A percentile compares a stretch with the other conserved stretches of the same genome.
phyloP scores from a whole-genome alignment of 208 protist genomes.

The Paratrypanosoma confusum region DNA sequence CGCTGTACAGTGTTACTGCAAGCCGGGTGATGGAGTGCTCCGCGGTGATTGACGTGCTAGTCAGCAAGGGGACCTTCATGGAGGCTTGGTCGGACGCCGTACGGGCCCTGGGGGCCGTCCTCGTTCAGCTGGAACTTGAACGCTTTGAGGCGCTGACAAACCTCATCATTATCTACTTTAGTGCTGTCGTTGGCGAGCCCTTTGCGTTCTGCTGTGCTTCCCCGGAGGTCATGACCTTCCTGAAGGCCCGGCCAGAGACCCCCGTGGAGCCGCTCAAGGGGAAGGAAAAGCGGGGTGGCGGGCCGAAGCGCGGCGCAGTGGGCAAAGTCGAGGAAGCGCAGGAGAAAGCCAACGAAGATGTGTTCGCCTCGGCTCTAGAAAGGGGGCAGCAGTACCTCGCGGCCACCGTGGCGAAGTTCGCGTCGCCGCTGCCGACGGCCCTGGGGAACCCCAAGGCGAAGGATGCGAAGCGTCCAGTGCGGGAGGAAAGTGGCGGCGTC shows the following conservation, averaged over 20 bases:
- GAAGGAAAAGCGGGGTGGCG: conserved; percentile 36
- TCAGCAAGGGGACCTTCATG: conserved; percentile 36
- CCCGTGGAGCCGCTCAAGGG: conserved; percentile 9
- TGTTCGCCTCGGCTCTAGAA: conserved; percentile 33
- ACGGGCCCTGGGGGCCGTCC: conserved; percentile 34
- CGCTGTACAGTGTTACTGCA: conserved; percentile 4
- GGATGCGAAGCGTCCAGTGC: too few relatives aligned
- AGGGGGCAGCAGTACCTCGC: too few relatives aligned
- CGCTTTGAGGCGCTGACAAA: conserved; percentile 44
- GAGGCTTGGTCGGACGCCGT: conserved; percentile 50
- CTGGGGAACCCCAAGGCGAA: conserved; percentile 22
- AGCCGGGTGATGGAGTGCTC: conserved; percentile 19
- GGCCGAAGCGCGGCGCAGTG: conserved; percentile 25
- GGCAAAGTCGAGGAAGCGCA: conserved; percentile 25
- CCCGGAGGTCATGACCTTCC: conserved; percentile 20
- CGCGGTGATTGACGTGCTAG: conserved; percentile 36
- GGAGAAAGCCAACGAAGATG: conserved; percentile 40
- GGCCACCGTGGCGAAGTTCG: conserved; percentile 13
- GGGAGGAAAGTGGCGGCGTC: conserved; percentile 22
- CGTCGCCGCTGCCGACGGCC: conserved; percentile 25
- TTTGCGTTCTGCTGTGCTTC: conserved; percentile 52
- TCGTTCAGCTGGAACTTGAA: conserved; percentile 58
- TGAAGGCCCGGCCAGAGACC: conserved; percentile 8
- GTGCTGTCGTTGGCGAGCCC: conserved; percentile 41
- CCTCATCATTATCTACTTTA: conserved; percentile 64